phyloP scores from a whole-genome alignment of 805 yeast species.

The Saccharomycopsis sp. region DNA sequence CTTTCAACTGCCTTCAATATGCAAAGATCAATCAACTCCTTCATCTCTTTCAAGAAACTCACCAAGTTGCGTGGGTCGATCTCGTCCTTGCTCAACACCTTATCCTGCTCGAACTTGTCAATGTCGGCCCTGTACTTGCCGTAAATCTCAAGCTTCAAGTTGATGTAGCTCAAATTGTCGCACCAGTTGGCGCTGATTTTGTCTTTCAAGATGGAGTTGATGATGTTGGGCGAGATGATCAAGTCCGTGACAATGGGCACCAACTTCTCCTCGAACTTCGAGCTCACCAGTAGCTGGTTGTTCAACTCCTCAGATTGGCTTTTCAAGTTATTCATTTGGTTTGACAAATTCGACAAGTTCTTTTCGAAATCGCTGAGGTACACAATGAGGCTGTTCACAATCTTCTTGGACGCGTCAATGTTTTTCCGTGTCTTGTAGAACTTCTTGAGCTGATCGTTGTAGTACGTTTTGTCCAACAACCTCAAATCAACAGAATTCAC shows the following conservation, averaged over 20 bases:
- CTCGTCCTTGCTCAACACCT: slow-evolving; percentile 1
- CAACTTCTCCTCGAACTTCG: slow-evolving; percentile 40
- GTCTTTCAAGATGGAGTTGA: slow-evolving; percentile 48
- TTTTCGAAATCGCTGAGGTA: slow-evolving; percentile 48
- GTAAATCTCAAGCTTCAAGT: slow-evolving; percentile 51
- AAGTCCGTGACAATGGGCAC: slow-evolving; percentile 72
- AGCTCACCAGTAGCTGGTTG: slow-evolving; percentile 38
- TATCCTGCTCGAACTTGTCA: slow-evolving; percentile 17
- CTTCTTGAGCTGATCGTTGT: not conserved
- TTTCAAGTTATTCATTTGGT: slow-evolving; percentile 54
- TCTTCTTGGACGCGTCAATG: not conserved
- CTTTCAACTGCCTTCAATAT: slow-evolving; percentile 63
- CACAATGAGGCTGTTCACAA: slow-evolving; percentile 1
- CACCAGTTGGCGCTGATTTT: slow-evolving; percentile 52
- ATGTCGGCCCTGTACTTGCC: slow-evolving; percentile 28
- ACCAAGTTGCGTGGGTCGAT: slow-evolving; percentile 19
- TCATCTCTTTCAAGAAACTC: slow-evolving; percentile 22
- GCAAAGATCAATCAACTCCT: slow-evolving; percentile 39
- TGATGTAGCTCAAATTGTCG: slow-evolving; percentile 49
- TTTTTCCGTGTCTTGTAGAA: not conserved
- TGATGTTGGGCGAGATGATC: slow-evolving; percentile 64
- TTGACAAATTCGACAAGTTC: slow-evolving; percentile 46
- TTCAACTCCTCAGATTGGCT: slow-evolving; percentile 42
- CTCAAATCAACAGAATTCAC: not conserved
- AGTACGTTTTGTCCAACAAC: not conserved